A percentile compares a stretch with the other conserved stretches of the same genome.
Conservation (phyloP, 2,329 filamentous ascomycete genomes). For the Pseudopithomyces maydicus region DNA sequence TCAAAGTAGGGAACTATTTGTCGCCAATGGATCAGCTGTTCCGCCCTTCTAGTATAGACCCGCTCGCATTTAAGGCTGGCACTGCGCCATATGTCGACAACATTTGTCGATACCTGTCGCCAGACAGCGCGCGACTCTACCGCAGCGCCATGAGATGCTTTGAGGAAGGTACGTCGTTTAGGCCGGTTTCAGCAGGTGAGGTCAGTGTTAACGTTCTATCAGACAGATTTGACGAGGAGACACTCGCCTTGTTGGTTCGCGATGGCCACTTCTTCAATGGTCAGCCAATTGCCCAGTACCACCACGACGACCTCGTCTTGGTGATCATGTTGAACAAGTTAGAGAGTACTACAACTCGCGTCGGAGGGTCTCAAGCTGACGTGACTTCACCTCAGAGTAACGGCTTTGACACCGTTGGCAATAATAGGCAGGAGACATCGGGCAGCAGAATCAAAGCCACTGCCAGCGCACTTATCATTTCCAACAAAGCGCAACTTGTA, state of each 20-base stretch:
- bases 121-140: background rate
- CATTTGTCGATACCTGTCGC: background rate
- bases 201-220: background rate
- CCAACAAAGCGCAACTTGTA: background rate
- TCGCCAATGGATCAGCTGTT: background rate
- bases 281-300: background rate
- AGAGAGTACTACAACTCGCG: background rate
- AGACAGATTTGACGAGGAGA: background rate
- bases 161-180: background rate
- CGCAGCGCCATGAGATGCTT: conserved; percentile 1
- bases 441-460: background rate
- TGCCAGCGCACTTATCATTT: background rate
- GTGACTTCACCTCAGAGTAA: background rate
- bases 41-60: background rate
- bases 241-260: background rate
- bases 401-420: background rate
- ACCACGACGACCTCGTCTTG: conserved; percentile 1
- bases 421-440: too few species aligned
- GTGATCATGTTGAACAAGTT: background rate
- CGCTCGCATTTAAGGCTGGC: background rate
- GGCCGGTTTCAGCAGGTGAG: background rate
- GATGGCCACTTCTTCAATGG: background rate
- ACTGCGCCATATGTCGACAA: background rate
- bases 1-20: too few species aligned
- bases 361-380: background rate